Base-by-base conservation (phyloP, 495 filamentous ascomycete genomes). In the Astrothelium macrocarpum region DNA sequence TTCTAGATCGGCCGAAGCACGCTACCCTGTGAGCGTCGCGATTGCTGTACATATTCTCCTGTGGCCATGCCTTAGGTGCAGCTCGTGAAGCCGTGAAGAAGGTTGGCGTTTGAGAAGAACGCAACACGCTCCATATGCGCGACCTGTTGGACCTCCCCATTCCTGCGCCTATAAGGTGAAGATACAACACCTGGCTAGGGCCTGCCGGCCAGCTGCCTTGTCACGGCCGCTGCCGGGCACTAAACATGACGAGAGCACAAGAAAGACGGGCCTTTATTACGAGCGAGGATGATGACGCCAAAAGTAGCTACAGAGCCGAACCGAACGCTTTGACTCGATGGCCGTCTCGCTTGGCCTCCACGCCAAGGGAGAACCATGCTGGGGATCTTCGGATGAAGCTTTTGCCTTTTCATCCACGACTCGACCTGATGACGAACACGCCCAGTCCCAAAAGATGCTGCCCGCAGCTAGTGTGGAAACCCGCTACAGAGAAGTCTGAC, bases 341-440 rank as follows among this genome's bases (percentile, higher is more conserved):
- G 34, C n/a, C 11, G 45, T 49, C 45, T 49, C 45, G 45, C 49
- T 56, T 56, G 49, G 49, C n/a, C 45, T 56, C 2, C 20, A 20
- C 49, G 49, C 49, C 29, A 56, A 56, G 12, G 5, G 49, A 56
- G 20, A 56, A 56, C 49, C 49, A 56, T 56, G 49, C 49, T 56
- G 49, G 23, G 49, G 49, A 56, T 56, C 49, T 56, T 56, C 49
- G 49, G 49, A 56, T 29, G 25, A 56, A 56, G 49, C 20, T n/a
- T 56, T 56, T 20, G 25, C 49, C 23, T 16, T 56, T 29, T 56
- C n/a, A n/a, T 56, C 49, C 20, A 26, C 25, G 23, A 29, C 29
- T 56, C 49, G 26, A n/a, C 49, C 9, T 56, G 23, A 56, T 32
- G 23, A 56, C 49, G 49, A 29, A 28, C 23, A 26, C 25, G 49